Percentiles rank a stretch among this genome's conserved stretches.
These are phyloP conservation scores for Ophiostoma ips DNA, from an alignment of 2,329 filamentous ascomycete species.

Conservation along the genomic window DNA sequence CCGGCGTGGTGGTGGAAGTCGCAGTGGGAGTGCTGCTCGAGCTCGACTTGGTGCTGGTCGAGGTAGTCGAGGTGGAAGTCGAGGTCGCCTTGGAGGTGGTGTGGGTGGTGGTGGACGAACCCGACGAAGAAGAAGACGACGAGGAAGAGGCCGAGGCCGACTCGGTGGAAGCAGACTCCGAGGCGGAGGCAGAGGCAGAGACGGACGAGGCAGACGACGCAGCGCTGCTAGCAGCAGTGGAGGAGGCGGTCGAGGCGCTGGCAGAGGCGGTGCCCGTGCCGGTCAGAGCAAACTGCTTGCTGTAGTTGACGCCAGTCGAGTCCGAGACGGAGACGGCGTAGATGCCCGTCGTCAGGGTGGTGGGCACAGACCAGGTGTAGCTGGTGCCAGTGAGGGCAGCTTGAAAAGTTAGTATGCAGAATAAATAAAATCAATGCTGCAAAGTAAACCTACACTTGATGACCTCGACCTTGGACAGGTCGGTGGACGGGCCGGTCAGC, in stretches of 20 bases:
- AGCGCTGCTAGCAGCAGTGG: slow-evolving; percentile 11
- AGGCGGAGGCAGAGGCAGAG: not conserved
- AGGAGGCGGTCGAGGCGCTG: slow-evolving; percentile 11
- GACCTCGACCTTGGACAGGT: slow-evolving; percentile 23
- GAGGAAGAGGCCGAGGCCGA: not conserved
- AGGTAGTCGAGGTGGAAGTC: slow-evolving; percentile 5
- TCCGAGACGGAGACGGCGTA: slow-evolving; percentile 35
- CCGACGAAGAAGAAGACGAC: not conserved
- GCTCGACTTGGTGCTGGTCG: slow-evolving; percentile 12
- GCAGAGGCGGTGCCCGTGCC: slow-evolving; percentile 12
- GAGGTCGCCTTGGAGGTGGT: slow-evolving; percentile 3
- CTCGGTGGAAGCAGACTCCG: not conserved
- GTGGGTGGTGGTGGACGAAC: not conserved
- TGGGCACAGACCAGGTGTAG: slow-evolving; percentile 26
- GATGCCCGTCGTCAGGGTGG: slow-evolving; percentile 23
- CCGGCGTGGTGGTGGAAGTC: slow-evolving; percentile 15
- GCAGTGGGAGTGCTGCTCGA: not conserved
- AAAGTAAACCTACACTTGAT: slow-evolving; percentile 23
- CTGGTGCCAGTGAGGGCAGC: slow-evolving; percentile 22
- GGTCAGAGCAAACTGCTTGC: slow-evolving; percentile 23
- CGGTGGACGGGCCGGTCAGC: slow-evolving; percentile 22
- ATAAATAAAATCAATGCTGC: too few relatives aligned
- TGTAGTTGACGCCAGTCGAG: slow-evolving; percentile 29
- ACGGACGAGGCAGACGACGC: not conserved
- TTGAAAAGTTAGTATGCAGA: slow-evolving; percentile 13